phyloP scores from a whole-genome alignment of 495 filamentous ascomycete species.

The Podospora bellae-mahoneyi region DNA sequence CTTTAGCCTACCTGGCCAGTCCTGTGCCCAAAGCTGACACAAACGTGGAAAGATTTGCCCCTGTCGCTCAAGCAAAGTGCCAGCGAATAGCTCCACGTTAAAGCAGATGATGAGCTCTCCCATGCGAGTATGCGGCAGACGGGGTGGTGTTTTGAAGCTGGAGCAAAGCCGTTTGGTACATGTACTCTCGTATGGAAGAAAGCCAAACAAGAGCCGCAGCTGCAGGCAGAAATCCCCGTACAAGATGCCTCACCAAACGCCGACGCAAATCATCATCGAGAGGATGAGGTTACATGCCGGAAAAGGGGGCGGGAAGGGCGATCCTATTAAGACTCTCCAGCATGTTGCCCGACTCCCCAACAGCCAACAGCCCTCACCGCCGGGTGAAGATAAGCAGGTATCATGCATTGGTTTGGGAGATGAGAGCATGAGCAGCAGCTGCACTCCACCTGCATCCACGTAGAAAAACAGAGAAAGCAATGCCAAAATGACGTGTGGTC shows the following conservation, averaged over 20 bases:
- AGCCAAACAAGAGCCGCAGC: background rate
- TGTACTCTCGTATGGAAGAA: background rate
- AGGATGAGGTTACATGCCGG: background rate
- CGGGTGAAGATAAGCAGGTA: background rate
- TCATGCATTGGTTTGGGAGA: background rate
- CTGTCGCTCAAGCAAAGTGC: background rate
- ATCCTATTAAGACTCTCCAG: background rate
- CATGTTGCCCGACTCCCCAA: background rate
- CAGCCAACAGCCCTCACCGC: background rate
- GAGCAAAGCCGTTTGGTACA: background rate
- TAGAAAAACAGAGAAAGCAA: background rate
- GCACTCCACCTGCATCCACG: background rate
- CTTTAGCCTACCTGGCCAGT: background rate
- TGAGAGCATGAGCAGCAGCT: background rate
- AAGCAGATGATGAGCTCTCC: background rate
- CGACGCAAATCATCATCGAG: too few species aligned
- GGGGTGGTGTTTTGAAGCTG: background rate
- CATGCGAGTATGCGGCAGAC: constrained; percentile 2
- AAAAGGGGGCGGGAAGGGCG: background rate
- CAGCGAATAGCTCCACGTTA: background rate
- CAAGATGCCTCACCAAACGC: background rate
- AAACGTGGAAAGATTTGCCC: background rate
- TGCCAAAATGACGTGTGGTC: background rate
- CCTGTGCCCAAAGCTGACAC: background rate
- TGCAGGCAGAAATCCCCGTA: background rate